Evolutionary conservation across 1,284 basidiomycete species (phyloP).

Genomic region (Somion occarium): DNA sequence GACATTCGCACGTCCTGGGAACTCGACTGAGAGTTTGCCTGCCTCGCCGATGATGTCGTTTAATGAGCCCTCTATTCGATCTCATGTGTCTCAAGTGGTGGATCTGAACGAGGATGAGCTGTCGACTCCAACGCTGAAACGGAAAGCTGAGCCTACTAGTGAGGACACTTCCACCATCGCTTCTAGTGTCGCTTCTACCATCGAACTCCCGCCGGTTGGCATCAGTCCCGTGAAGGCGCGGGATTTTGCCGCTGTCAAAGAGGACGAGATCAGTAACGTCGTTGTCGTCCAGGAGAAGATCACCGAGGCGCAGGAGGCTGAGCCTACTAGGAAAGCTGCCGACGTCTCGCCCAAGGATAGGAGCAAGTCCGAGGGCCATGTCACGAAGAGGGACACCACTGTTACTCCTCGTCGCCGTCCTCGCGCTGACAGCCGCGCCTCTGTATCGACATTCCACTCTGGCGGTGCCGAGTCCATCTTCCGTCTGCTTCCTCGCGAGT

Average conservation of each 20-base stretch:
- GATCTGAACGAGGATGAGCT: constrained; percentile 11
- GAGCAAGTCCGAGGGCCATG: not conserved
- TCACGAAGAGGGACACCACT: constrained; percentile 24
- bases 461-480: constrained; percentile 97
- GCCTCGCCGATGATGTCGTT: constrained; percentile 18
- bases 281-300: constrained; percentile 9
- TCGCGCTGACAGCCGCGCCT: constrained; percentile 57
- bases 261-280: constrained; percentile 1
- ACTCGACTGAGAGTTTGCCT: constrained; percentile 64
- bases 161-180: not conserved
- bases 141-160: not conserved
- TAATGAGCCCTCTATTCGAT: constrained; percentile 13
- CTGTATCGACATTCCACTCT: constrained; percentile 70
- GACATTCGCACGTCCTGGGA: constrained; percentile 63
- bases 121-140: constrained; percentile 15
- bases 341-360: not conserved
- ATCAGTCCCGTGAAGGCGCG: constrained; percentile 20
- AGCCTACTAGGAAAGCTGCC: not conserved
- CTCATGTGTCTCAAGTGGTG: constrained; percentile 11
- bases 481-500: constrained; percentile 92
- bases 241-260: constrained; percentile 17
- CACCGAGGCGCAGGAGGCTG: constrained; percentile 9
- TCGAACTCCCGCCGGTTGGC: not conserved
- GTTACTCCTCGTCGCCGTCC: constrained; percentile 40
- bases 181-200: not conserved